Base-by-base conservation (phyloP, 306 rosid genomes). In the Trichosanthes cucumerina region DNA sequence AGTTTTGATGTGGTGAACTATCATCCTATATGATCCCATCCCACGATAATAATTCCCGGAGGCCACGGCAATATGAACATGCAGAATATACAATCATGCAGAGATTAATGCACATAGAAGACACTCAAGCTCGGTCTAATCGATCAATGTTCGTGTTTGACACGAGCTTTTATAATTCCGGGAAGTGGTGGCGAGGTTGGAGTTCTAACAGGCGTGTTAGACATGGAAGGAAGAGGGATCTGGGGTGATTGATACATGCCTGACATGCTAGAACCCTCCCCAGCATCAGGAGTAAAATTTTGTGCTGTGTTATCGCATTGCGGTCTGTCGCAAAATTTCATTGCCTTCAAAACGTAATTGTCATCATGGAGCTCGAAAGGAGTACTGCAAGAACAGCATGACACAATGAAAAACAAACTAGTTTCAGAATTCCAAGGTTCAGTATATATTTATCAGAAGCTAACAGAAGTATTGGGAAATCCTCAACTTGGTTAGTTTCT, bases 301-400 rank as follows among this genome's bases (percentile, higher is more conserved):
- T 84, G 88, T 0, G 83, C 81, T 41, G 41, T 65, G 66, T 84
- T 84, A 79, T 89, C 96, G 53, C 65, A 83, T 62, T 80, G 91
- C 23, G 90, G 89, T 83, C 90, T 82, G 36, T 89, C 90, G 68
- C 91, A 86, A 77, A 95, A 90, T 60, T 92, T 86, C 99, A 96
- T 96, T 53, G 93, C 97, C 86, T 91, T 92, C 65, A 92, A 87
- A 57, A 92, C 97, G 79, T 89, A 95, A 79, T 92, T 91, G 87
- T 92, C 98, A 21, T 95, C 97, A 58, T 95, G 98, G 83, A 95
- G 91, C 97, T 95, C 97, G 83, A 95, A 95, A 23, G 98, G 98
- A 56, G 98, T 87, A 87, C 98, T 95, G 88, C 85, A 84, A 39
- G 59, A 63, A 33, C 41, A 47, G 18, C 52, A 38, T 14, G 34